Percentiles rank a stretch among this genome's conserved stretches.
These are phyloP conservation scores for Straminergon stramineum DNA, from an alignment of 225 moss, liverwort and hornwort species.

Conservation along the genomic window DNA sequence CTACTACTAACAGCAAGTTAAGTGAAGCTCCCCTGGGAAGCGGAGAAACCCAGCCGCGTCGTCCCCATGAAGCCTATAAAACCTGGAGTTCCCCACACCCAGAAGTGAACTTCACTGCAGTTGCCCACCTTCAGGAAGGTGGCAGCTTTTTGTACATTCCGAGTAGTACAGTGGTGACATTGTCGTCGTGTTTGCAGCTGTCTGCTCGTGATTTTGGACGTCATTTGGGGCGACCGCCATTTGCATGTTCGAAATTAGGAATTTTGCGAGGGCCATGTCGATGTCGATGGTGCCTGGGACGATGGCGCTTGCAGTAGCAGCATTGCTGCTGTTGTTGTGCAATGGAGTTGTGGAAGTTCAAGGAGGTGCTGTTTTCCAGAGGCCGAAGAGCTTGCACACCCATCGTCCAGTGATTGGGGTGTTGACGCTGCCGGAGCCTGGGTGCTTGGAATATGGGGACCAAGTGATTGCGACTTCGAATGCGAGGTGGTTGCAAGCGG, in stretches of 20 bases:
- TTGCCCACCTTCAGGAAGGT: neutral
- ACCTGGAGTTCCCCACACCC: neutral
- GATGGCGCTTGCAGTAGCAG: neutral
- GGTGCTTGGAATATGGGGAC: constrained; percentile 21
- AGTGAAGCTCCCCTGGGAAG: neutral
- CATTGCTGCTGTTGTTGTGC: neutral
- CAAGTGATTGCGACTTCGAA: constrained; percentile 64
- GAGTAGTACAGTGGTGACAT: neutral
- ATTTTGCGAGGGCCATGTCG: neutral
- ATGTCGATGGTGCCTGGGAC: neutral
- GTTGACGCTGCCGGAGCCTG: constrained; percentile 41
- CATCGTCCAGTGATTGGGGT: constrained; percentile 45
- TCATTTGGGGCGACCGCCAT: neutral
- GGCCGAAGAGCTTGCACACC: neutral
- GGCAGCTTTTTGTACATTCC: neutral
- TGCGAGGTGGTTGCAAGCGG: constrained; percentile 61
- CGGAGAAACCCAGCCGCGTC: constrained; percentile 13
- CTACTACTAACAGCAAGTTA: neutral
- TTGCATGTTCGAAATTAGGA: neutral
- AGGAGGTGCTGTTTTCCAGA: neutral
- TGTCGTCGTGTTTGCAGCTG: neutral
- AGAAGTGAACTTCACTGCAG: neutral
- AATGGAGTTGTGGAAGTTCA: neutral
- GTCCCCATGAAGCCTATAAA: neutral
- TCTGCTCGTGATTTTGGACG: neutral